Conservation (phyloP, 1,284 basidiomycete genomes). For the Cerioporus squamosus region DNA sequence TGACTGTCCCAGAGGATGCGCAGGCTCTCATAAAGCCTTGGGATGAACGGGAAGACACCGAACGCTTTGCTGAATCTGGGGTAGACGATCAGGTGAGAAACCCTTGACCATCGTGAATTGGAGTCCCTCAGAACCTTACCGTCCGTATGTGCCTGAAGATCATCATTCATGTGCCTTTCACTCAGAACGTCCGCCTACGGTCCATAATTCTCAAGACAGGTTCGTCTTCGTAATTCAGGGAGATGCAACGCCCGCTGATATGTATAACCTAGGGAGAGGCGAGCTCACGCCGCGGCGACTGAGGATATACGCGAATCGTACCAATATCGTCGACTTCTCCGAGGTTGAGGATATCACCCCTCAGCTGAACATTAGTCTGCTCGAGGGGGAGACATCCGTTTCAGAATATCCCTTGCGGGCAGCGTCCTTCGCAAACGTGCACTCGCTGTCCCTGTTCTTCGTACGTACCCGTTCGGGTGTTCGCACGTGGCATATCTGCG, state of each 20-base stretch:
- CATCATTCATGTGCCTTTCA: slow-evolving; percentile 81
- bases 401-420: slow-evolving; percentile 79
- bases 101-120: slow-evolving; percentile 5
- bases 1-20: slow-evolving; percentile 76
- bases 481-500: too few relatives aligned
- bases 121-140: background rate
- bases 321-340: slow-evolving; percentile 75
- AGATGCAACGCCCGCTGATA: slow-evolving; percentile 11
- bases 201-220: slow-evolving; percentile 77
- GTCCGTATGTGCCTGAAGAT: slow-evolving; percentile 49
- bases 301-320: slow-evolving; percentile 70
- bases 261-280: slow-evolving; percentile 53
- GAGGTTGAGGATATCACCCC: slow-evolving; percentile 71
- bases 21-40: slow-evolving; percentile 78
- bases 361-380: slow-evolving; percentile 70
- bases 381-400: slow-evolving; percentile 67
- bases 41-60: slow-evolving; percentile 74
- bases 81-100: slow-evolving; percentile 77
- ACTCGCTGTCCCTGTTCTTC: slow-evolving; percentile 76
- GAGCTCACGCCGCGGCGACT: slow-evolving; percentile 69
- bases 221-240: slow-evolving; percentile 31
- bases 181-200: slow-evolving; percentile 73
- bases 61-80: slow-evolving; percentile 67
- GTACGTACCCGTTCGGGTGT: slow-evolving; percentile 40
- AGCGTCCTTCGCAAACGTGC: slow-evolving; percentile 76